These are phyloP conservation scores for Bocquillonia castaneifolia DNA, from an alignment of 441 rosid species.

Conservation along the genomic window DNA sequence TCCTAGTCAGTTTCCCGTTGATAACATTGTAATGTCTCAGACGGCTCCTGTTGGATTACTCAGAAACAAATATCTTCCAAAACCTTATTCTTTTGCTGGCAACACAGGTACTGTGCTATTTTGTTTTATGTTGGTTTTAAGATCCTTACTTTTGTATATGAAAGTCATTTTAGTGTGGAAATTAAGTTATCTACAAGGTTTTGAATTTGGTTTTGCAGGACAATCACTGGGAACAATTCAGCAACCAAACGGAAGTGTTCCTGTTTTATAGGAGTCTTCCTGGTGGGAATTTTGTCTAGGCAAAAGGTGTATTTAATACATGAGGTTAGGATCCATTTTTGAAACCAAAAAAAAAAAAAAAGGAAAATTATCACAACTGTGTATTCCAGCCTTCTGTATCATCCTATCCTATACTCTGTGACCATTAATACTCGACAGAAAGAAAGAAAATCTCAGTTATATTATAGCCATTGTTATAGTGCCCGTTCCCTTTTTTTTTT, in stretches of 20 bases:
- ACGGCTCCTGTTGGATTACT: constrained; percentile 32
- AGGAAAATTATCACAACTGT: constrained; percentile 26
- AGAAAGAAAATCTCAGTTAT: constrained; percentile 18
- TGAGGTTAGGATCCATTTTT: constrained; percentile 44
- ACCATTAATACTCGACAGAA: constrained; percentile 24
- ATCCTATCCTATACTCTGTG: constrained; percentile 9
- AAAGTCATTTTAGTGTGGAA: not conserved
- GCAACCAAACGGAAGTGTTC: constrained; percentile 46
- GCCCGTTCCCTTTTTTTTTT: not conserved
- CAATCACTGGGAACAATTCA: constrained; percentile 37
- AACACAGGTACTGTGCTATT: constrained; percentile 38
- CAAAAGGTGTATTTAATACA: constrained; percentile 31
- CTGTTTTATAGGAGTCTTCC: constrained; percentile 36
- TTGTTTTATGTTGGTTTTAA: not conserved
- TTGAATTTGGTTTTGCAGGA: constrained; percentile 32
- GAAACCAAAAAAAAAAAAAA: constrained; percentile 21
- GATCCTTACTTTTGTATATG: not conserved
- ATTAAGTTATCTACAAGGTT: not conserved
- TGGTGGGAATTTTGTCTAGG: constrained; percentile 23
- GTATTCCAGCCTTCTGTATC: constrained; percentile 26
- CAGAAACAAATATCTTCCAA: constrained; percentile 33
- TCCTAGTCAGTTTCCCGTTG: constrained; percentile 36
- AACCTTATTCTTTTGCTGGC: constrained; percentile 41
- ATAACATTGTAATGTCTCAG: constrained; percentile 31
- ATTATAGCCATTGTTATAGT: not conserved